phyloP scores from a whole-genome alignment of 768 basidiomycete genomes.

The Sarcodon sp. region DNA sequence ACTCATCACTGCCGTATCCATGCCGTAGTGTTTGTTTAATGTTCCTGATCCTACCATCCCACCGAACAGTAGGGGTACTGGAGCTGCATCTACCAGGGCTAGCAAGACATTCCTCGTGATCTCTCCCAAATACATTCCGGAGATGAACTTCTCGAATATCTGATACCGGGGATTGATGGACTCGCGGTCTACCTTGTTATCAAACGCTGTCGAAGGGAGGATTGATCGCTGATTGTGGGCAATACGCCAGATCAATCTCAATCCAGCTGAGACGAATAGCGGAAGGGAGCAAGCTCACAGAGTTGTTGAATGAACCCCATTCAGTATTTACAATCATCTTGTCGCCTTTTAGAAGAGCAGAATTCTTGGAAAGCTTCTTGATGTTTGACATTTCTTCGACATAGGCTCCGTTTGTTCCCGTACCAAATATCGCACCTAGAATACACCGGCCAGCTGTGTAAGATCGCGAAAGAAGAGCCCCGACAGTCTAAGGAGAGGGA shows the following conservation, averaged over 20 bases:
- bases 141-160: constrained; percentile 96
- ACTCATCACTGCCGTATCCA: constrained; percentile 91
- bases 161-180: constrained; percentile 91
- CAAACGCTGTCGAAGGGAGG: constrained; percentile 81
- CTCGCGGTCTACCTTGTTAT: constrained; percentile 85
- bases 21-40: constrained; percentile 86
- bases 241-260: background rate
- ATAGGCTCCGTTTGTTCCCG: constrained; percentile 97
- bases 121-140: constrained; percentile 98
- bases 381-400: constrained; percentile 81
- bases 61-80: constrained; percentile 61
- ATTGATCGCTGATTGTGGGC: constrained; percentile 44
- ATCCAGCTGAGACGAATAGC: background rate
- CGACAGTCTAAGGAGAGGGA: constrained; percentile 61
- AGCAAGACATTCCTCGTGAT: constrained; percentile 78
- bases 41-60: constrained; percentile 52
- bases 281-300: constrained; percentile 31
- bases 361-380: constrained; percentile 62
- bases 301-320: constrained; percentile 97
- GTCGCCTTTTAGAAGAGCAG: constrained; percentile 47
- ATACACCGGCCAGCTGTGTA: constrained; percentile 90
- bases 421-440: constrained; percentile 90
- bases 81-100: constrained; percentile 66
- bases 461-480: constrained; percentile 83
- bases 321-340: constrained; percentile 95